Evolutionary conservation across 345 rosid species (phyloP).

Genomic region (Pistacia atlantica): DNA sequence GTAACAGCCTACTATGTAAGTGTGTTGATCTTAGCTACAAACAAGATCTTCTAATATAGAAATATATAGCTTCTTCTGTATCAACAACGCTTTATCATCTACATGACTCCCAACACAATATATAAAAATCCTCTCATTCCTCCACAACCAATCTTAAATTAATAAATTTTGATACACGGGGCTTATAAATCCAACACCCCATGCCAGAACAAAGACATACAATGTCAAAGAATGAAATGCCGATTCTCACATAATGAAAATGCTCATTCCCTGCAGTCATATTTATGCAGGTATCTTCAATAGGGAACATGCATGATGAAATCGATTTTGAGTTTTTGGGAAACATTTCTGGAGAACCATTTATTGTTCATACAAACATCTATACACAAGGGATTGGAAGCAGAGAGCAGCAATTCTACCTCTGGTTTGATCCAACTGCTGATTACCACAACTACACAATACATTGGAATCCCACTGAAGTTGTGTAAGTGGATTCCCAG

Average conservation of each 20-base stretch:
- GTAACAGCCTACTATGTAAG: slow-evolving; percentile 71
- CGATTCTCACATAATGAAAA: neutral
- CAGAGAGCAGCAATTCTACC: slow-evolving; percentile 62
- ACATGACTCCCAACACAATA: neutral
- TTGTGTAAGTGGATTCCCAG: slow-evolving; percentile 47
- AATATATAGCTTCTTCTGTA: neutral
- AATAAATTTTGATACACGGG: neutral
- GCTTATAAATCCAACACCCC: neutral
- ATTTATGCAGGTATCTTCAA: slow-evolving; percentile 54
- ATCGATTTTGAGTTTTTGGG: slow-evolving; percentile 80
- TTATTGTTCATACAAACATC: slow-evolving; percentile 69
- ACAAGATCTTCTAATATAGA: neutral
- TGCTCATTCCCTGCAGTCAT: neutral
- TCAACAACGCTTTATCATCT: neutral
- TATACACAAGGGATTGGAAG: slow-evolving; percentile 64
- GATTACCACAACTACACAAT: slow-evolving; percentile 85
- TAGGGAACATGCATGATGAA: slow-evolving; percentile 62
- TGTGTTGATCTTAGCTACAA: slow-evolving; percentile 2
- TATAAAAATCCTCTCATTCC: neutral
- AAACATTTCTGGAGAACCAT: slow-evolving; percentile 69
- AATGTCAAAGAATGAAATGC: neutral
- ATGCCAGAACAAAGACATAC: neutral
- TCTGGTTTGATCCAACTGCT: slow-evolving; percentile 63
- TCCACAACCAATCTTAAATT: neutral
- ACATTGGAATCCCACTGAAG: slow-evolving; percentile 64